phyloP scores from a whole-genome alignment of 2,329 filamentous ascomycete species.

The Curvularia verruculosa region DNA sequence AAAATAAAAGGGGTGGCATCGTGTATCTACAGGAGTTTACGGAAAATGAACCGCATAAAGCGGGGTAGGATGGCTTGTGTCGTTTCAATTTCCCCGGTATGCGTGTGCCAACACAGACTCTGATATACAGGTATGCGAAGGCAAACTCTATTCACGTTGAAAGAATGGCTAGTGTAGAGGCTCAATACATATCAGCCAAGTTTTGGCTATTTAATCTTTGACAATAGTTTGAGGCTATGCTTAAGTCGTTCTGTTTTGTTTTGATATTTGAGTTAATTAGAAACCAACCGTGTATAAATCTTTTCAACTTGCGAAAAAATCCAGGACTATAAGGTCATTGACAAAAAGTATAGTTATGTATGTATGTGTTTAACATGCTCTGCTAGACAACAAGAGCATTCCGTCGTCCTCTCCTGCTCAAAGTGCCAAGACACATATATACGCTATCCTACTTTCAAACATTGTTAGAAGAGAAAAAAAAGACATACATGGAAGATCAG shows the following conservation, averaged over 20 bases:
- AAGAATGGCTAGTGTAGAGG: neutral
- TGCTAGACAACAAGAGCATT: no score
- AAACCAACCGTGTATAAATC: neutral
- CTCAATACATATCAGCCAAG: neutral
- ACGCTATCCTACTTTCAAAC: no score
- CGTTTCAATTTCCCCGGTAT: neutral
- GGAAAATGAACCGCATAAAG: neutral
- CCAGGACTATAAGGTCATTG: no score
- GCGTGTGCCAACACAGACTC: neutral
- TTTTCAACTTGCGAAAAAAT: no score
- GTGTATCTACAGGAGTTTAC: neutral
- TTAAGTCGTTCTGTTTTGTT: neutral
- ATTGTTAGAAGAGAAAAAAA: no score
- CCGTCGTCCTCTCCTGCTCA: no score
- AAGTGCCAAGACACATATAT: no score
- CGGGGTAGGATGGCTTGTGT: neutral
- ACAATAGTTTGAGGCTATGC: neutral
- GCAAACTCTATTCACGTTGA: neutral
- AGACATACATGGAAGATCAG: no score
- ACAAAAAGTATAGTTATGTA: no score
- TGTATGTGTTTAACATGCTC: no score
- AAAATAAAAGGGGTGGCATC: neutral
- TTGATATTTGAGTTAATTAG: neutral
- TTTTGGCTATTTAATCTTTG: neutral
- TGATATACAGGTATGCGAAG: neutral